Base-by-base conservation (phyloP, 2,329 filamentous ascomycete genomes). In the Orbilia ellipsospora region DNA sequence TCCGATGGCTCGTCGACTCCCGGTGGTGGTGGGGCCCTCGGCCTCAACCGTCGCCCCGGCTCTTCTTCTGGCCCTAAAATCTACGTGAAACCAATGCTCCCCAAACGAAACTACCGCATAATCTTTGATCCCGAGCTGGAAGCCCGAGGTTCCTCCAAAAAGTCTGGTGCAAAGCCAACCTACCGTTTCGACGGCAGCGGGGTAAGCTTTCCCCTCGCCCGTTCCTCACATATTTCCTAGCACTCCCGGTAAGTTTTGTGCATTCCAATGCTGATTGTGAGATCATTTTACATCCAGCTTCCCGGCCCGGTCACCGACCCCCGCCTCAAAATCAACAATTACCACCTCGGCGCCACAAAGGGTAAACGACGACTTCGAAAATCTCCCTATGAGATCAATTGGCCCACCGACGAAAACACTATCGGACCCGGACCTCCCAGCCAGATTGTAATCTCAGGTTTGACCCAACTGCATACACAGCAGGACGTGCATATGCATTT, bases 401-500 rank as follows among this genome's bases (percentile, higher is more conserved):
- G 91, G 20, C 97, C 96, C 82, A 83, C 88, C 26, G 95, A 93
- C 82, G 94, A 98, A 79, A 93, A 92, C 3, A 96, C 94, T 1
- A 89, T 96, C 79, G 94, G 94, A 0, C 92, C 93, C 23, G 93
- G 93, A 0, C 94, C 94, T 13, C 92, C 95, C 1, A 93, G 91
- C 1, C 93, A 97, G 81, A 89, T 99, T 57, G 90, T 98, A 2
- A 93, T 97, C 18, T 94, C 90, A n/a, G 93, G 93, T n/a, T 97
- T 97, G 81, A 95, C 98, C 82, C 94, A 94, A 5, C 85, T 98
- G 78, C 90, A 92, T 48, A 88, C 92, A 12, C 92, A 96, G 79
- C 87, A 89, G 66, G 92, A 92, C 79, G 87, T 97, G 60, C 88
- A 88, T 16, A 88, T 90, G 54, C 87, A 92, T 64, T 96, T 96